Evolutionary conservation across 2,329 filamentous ascomycete genomes (phyloP).

Genomic region (Aspergillus phoenicis): DNA sequence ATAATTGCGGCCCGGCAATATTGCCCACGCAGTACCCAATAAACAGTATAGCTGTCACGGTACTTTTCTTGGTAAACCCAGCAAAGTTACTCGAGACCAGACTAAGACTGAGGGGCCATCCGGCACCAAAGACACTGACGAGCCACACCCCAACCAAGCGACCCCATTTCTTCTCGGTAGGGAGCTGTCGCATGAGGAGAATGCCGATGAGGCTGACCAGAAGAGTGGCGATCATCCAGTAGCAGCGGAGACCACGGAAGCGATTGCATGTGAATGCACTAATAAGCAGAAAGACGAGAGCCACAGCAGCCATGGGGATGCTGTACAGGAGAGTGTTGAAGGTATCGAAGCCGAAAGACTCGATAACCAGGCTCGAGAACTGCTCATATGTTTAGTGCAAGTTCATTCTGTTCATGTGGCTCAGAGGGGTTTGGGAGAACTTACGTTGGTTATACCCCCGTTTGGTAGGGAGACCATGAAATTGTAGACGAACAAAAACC

Average conservation of each 20-base stretch:
- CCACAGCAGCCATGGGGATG: slow-evolving; percentile 16
- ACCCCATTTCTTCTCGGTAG: slow-evolving; percentile 21
- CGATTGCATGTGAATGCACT: slow-evolving; percentile 10
- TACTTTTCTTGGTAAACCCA: slow-evolving; percentile 35
- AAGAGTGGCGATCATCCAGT: slow-evolving; percentile 7
- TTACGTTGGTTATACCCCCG: slow-evolving; percentile 29
- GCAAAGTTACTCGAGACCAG: slow-evolving; percentile 34
- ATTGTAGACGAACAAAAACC: slow-evolving; percentile 32
- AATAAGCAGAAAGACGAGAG: slow-evolving; percentile 11
- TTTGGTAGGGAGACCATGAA: slow-evolving; percentile 32
- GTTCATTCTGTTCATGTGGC: neutral
- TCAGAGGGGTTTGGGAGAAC: neutral
- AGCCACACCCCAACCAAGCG: slow-evolving; percentile 33
- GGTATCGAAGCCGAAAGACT: slow-evolving; percentile 23
- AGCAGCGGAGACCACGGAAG: slow-evolving; percentile 13
- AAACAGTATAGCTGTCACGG: slow-evolving; percentile 49
- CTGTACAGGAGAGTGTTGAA: slow-evolving; percentile 21
- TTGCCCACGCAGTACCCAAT: slow-evolving; percentile 41
- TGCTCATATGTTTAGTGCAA: slow-evolving; percentile 3
- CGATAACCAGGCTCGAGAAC: slow-evolving; percentile 23
- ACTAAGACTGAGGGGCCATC: slow-evolving; percentile 34
- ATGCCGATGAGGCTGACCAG: slow-evolving; percentile 23
- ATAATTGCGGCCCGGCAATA: slow-evolving; percentile 28
- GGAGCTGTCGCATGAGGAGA: slow-evolving; percentile 29
- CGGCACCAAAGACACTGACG: slow-evolving; percentile 30